Evolutionary conservation across 106 monocot genomes (phyloP).

Genomic region (Platanthera zijinensis): DNA sequence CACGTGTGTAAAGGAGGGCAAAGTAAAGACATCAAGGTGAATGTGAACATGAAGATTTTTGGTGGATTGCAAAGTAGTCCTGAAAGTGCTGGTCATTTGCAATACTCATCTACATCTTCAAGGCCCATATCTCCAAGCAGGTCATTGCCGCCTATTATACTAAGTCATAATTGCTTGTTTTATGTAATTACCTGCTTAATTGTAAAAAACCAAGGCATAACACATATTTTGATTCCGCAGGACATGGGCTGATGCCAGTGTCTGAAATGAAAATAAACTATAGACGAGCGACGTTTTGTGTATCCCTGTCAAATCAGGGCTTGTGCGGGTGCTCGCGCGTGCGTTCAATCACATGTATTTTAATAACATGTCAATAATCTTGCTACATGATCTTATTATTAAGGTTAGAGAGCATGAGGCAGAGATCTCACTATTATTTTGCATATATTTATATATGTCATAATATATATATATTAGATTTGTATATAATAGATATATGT

Average conservation of each 20-base stretch:
- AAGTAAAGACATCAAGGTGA: conserved; percentile 24
- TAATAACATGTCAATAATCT: too few relatives aligned
- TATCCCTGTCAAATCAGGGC: conserved; percentile 15
- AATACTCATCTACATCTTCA: conserved; percentile 64
- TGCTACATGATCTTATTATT: too few relatives aligned
- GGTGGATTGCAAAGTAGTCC: conserved; percentile 23
- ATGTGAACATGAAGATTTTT: conserved; percentile 35
- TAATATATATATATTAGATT: too few relatives aligned
- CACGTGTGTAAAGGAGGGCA: not conserved
- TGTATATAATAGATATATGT: too few relatives aligned
- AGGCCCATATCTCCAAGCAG: conserved; percentile 76
- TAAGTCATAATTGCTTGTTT: not conserved
- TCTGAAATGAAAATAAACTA: conserved; percentile 37
- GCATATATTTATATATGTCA: too few relatives aligned
- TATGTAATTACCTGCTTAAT: not conserved
- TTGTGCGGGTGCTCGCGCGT: too few relatives aligned
- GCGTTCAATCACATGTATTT: not conserved
- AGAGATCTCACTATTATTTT: too few relatives aligned
- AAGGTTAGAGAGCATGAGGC: too few relatives aligned
- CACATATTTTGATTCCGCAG: conserved; percentile 5
- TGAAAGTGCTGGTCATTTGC: conserved; percentile 43
- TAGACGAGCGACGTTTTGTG: conserved; percentile 96
- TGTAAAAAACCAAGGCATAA: not conserved
- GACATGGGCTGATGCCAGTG: conserved; percentile 33
- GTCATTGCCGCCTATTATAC: conserved; percentile 16